These are phyloP conservation scores for Dillenia turbinata DNA, from an alignment of 164 flowering plant species.

Conservation along the genomic window DNA sequence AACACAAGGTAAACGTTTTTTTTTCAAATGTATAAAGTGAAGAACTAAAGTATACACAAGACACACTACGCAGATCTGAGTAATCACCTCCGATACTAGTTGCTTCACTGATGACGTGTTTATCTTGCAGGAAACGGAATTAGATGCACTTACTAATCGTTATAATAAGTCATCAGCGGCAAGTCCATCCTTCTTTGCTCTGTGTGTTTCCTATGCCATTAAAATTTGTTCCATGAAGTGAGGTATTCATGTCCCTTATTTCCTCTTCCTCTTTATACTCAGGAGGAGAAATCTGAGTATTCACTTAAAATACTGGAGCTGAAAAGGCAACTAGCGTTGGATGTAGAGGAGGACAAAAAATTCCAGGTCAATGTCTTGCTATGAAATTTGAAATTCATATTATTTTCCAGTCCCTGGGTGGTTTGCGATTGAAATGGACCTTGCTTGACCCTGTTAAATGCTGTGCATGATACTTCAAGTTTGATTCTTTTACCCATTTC, in stretches of 20 bases:
- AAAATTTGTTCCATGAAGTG: background rate
- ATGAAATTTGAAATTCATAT: background rate
- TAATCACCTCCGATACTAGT: too few relatives aligned
- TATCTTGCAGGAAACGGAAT: constrained; percentile 58
- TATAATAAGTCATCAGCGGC: constrained; percentile 78
- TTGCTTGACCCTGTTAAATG: too few relatives aligned
- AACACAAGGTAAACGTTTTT: constrained; percentile 72
- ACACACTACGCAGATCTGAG: too few relatives aligned
- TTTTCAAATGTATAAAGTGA: too few relatives aligned
- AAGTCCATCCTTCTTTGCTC: constrained; percentile 14
- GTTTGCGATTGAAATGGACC: too few relatives aligned
- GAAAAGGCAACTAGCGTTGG: constrained; percentile 92
- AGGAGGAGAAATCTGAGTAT: constrained; percentile 85
- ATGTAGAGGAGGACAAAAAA: constrained; percentile 77
- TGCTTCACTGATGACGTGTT: too few relatives aligned
- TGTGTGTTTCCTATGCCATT: background rate
- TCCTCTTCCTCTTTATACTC: constrained; percentile 7
- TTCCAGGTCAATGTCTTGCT: constrained; percentile 50
- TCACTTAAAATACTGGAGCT: constrained; percentile 85
- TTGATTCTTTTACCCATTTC: too few relatives aligned
- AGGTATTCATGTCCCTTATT: background rate
- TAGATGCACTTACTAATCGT: constrained; percentile 75
- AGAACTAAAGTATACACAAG: too few relatives aligned
- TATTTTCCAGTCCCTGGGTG: too few relatives aligned
- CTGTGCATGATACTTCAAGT: too few relatives aligned